Base-by-base conservation (phyloP, 106 monocot genomes). In the Dendrobium officinale region DNA sequence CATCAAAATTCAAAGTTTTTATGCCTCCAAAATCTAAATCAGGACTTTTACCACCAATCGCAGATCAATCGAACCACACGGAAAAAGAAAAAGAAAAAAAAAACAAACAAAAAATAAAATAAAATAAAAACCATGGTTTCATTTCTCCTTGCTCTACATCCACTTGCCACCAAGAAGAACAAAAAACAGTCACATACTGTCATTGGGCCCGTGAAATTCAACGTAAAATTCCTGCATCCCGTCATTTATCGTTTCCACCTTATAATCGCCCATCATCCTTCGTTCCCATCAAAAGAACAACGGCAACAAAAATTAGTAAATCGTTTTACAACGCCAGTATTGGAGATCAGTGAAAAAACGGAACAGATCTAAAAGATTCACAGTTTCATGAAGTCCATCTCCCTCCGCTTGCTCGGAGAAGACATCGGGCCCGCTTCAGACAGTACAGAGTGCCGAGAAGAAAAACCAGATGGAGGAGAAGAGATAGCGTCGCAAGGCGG, bases 211-310 rank as follows among this genome's bases (percentile, higher is more conserved):
- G 72, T 91, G 84, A 79, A 94, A 94, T 55, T 94, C 87, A 17
- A 94, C 94, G 55, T 84, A 87, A 75, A 94, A 94, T 82, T 91
- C 91, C 79, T 91, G 91, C 86, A 91, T 94, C 88, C 94, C 94
- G 78, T 94, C 94, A 58, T 91, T 89, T 22, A 91, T 82, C 85
- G 81, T 94, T 89, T 94, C 94, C 73, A 94, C 94, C 86, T 89
- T 94, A 83, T 94, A 94, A 82, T 94, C 94, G 75, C 94, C 91
- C 94, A 94, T 94, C 91, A 94, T 89, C 85, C 94, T 94, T 67
- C 72, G 77, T 44, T 58, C 37, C 48, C 24, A 4, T 80, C 80
- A 77, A 27, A 64, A 19, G 5, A 27, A 82, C 67, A 68, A 20
- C 0, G 79, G 24, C 17, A n/a, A 47, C 67, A 8, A 75, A 82